Conservation (phyloP, 2,329 filamentous ascomycete genomes). For the Penicillium sp. region DNA sequence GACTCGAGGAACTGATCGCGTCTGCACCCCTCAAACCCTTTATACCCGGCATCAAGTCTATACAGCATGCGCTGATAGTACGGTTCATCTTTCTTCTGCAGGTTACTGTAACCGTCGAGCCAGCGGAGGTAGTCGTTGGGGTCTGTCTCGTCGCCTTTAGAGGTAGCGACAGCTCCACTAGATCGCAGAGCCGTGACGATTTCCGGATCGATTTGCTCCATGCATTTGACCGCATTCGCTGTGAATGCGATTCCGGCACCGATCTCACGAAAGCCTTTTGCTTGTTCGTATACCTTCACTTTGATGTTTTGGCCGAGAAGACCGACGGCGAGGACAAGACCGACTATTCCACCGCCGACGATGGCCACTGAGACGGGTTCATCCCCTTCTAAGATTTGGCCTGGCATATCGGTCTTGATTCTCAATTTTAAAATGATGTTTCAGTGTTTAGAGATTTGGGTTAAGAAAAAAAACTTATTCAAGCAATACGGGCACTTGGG, state of each 20-base stretch:
- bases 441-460: no score
- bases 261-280: background rate
- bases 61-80: background rate
- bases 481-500: background rate
- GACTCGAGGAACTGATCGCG: background rate
- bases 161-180: background rate
- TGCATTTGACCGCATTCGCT: background rate
- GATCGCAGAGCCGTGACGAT: background rate
- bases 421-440: background rate
- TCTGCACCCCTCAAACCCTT: background rate
- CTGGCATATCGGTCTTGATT: background rate
- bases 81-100: background rate
- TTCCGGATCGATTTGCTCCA: background rate
- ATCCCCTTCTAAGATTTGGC: background rate
- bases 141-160: background rate
- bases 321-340: slow-evolving; percentile 39
- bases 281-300: background rate
- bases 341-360: slow-evolving; percentile 44
- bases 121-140: background rate
- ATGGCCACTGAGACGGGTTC: slow-evolving; percentile 24
- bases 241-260: background rate
- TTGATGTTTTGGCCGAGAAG: slow-evolving; percentile 29
- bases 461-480: no score
- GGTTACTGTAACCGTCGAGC: background rate
- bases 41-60: background rate